Evolutionary conservation across 768 basidiomycete species (phyloP).

Genomic region (Rhizopogon rudus): DNA sequence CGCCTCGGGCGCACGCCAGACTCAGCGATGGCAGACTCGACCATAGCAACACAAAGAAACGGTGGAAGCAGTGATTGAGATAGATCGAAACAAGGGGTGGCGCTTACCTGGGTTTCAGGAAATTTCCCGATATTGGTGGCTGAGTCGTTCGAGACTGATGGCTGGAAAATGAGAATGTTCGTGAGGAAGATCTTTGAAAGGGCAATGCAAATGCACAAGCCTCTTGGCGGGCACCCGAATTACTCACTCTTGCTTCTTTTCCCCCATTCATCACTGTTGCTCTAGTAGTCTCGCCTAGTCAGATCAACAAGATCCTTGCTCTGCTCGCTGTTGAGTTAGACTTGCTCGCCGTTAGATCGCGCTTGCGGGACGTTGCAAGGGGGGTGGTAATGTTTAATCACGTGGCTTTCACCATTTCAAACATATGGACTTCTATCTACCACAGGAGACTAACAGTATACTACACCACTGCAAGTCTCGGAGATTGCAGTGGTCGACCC

Average conservation of each 20-base stretch:
- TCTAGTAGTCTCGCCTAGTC: not conserved
- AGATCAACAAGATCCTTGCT: not conserved
- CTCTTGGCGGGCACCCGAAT: slow-evolving; percentile 19
- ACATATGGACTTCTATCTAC: too few species aligned
- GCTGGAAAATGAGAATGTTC: slow-evolving; percentile 22
- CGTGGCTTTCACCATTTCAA: too few species aligned
- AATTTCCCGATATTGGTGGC: slow-evolving; percentile 21
- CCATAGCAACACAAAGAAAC: slow-evolving; percentile 10
- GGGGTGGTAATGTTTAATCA: not conserved
- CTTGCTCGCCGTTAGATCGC: not conserved
- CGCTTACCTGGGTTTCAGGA: slow-evolving; percentile 27
- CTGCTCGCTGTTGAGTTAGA: not conserved
- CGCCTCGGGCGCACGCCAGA: slow-evolving; percentile 12
- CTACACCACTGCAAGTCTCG: too few species aligned
- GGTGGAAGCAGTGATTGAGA: slow-evolving; percentile 6
- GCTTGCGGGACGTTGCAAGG: not conserved
- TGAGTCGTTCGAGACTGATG: slow-evolving; percentile 19
- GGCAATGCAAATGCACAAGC: not conserved
- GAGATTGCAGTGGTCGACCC: too few species aligned
- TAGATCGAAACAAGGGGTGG: slow-evolving; percentile 10
- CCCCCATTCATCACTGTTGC: slow-evolving; percentile 16
- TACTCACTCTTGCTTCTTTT: slow-evolving; percentile 27
- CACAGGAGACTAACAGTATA: too few species aligned
- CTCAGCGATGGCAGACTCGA: slow-evolving; percentile 11
- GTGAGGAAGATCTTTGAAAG: slow-evolving; percentile 7